A percentile compares a stretch with the other conserved stretches of the same genome.
Conservation (phyloP, 306 rosid genomes). For the Casuarina glauca region DNA sequence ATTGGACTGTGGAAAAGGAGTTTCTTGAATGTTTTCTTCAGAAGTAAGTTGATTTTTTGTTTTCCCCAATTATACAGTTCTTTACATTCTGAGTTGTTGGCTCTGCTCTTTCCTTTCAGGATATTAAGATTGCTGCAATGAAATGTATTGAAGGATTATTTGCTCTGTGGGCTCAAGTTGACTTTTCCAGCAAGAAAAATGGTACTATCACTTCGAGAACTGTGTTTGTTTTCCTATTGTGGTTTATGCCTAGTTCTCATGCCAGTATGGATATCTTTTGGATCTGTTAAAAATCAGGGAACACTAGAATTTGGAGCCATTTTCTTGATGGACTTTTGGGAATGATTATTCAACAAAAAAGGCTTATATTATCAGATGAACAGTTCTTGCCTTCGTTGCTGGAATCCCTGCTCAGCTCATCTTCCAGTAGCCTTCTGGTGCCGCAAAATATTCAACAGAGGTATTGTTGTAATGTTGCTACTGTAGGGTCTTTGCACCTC, state of each 20-base stretch:
- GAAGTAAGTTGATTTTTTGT: constrained; percentile 6
- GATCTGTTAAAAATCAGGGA: constrained; percentile 51
- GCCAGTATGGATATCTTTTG: constrained; percentile 19
- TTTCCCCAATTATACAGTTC: constrained; percentile 6
- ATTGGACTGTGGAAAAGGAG: not conserved
- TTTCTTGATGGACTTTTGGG: constrained; percentile 66
- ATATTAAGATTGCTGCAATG: constrained; percentile 70
- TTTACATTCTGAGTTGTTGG: constrained; percentile 12
- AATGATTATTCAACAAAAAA: constrained; percentile 65
- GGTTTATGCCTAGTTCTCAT: not conserved
- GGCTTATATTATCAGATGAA: constrained; percentile 70
- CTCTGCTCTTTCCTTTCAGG: constrained; percentile 44
- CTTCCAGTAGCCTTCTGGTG: constrained; percentile 50
- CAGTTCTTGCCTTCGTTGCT: constrained; percentile 74
- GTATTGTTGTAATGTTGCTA: constrained; percentile 39
- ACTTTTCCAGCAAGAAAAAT: constrained; percentile 71
- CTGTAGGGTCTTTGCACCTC: constrained; percentile 5
- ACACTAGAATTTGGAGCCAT: constrained; percentile 56
- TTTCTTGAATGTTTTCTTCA: constrained; percentile 7
- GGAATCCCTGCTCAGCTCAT: constrained; percentile 61
- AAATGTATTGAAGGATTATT: constrained; percentile 58
- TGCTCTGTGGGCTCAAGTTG: constrained; percentile 58
- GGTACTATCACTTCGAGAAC: constrained; percentile 48
- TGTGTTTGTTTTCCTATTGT: not conserved
- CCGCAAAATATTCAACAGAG: constrained; percentile 74